Base-by-base conservation (phyloP, 148 eudicot genomes). In the Amaranthus hypochondriacus region DNA sequence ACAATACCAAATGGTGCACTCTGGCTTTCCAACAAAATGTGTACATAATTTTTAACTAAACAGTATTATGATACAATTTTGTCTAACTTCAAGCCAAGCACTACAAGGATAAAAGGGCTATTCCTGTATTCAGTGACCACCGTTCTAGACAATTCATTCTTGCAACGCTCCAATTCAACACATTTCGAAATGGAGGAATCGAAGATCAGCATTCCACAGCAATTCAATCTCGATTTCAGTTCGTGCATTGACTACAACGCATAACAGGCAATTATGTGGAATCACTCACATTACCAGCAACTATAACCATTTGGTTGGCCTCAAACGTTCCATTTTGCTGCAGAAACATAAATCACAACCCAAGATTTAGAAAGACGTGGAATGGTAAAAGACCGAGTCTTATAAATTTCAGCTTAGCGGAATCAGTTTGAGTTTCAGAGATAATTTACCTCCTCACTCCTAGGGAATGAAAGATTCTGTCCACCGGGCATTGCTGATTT, bases 301-400 rank as follows among this genome's bases (percentile, higher is more conserved):
- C 80, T 72, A 63, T 65, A 21, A 78, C 78, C 74, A 84, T 68
- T 76, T 87, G 85, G 70, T 74, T 77, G 52, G 77, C 66, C 72
- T 84, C 87, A 47, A 80, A 76, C 71, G 79, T 87, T 58, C 83
- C 89, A 63, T 82, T 79, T 78, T 89, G 87, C 83, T 71, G 70
- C 51, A 54, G 15, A 10, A 62, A 49, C 44, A 10, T 4, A 43
- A 18, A 61, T 56, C 4, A 69, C 54, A 47, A 48, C 11, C 42
- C 10, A 13, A 66, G 44, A 56, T 58, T 42, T 50, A 46, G 3
- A 59, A 48, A 10, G 15, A 9, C 56, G 47, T 18, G 7, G 1
- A 14, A 13, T 48, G 50, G 39, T 39, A 6, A 44, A 53, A 13
- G 2, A 43, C 52, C 3, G 63, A 15, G 63, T 60, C 63, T 18